phyloP scores from a whole-genome alignment of 768 basidiomycete genomes.

The Russula sp. region DNA sequence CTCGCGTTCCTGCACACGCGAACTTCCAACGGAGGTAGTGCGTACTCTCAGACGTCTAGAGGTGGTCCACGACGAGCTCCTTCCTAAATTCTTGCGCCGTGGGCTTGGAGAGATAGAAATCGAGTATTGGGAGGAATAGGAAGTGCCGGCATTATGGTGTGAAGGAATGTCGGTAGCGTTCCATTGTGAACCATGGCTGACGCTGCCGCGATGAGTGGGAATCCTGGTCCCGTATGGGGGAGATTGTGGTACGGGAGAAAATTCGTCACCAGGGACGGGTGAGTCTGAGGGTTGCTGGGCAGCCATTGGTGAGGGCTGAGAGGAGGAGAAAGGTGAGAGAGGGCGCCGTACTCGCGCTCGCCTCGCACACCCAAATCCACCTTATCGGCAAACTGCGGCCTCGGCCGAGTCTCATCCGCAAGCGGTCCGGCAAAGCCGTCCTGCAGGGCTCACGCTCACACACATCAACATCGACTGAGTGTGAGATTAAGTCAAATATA shows the following conservation, averaged over 20 bases:
- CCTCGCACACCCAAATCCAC: neutral
- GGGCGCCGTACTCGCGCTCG: too few relatives aligned
- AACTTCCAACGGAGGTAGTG: slow-evolving; percentile 58
- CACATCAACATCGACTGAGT: too few relatives aligned
- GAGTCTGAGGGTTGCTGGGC: slow-evolving; percentile 2
- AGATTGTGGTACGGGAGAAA: slow-evolving; percentile 22
- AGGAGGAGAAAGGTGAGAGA: neutral
- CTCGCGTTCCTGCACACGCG: slow-evolving; percentile 41
- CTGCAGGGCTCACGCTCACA: too few relatives aligned
- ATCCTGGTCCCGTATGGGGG: slow-evolving; percentile 10
- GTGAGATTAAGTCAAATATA: neutral
- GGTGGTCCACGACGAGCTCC: slow-evolving; percentile 46
- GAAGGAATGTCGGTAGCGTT: slow-evolving; percentile 49
- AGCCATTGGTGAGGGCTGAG: slow-evolving; percentile 5
- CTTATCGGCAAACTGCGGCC: neutral
- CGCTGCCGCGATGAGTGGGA: slow-evolving; percentile 36
- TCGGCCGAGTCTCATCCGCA: too few relatives aligned
- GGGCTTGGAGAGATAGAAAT: slow-evolving; percentile 41
- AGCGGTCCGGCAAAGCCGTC: too few relatives aligned
- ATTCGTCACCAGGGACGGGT: neutral
- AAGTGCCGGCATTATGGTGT: slow-evolving; percentile 64
- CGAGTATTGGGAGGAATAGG: slow-evolving; percentile 45
- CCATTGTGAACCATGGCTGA: slow-evolving; percentile 54
- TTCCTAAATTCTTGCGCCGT: slow-evolving; percentile 36
- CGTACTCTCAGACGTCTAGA: slow-evolving; percentile 35